A percentile compares a stretch with the other conserved stretches of the same genome.
These are phyloP conservation scores for Diaporthe sp. DNA, from an alignment of 2,329 filamentous ascomycete genomes.

Conservation along the genomic window DNA sequence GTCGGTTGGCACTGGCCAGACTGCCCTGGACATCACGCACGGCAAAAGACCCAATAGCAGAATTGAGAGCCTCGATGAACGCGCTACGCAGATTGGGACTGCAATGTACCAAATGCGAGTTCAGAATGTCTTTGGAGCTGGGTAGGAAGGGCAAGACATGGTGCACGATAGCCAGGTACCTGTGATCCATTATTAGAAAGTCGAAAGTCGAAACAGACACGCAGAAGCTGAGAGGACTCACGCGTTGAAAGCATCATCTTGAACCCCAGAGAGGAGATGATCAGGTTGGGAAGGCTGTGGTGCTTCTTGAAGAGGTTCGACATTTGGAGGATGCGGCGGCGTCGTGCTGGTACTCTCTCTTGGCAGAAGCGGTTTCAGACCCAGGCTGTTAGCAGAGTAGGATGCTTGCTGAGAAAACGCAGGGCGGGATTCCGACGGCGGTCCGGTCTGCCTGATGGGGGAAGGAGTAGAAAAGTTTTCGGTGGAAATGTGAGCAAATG, in stretches of 20 bases:
- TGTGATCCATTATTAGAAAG: slow-evolving; percentile 44
- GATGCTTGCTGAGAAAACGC: slow-evolving; percentile 55
- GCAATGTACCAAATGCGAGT: slow-evolving; percentile 68
- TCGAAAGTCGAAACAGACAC: too few species aligned
- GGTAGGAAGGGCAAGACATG: slow-evolving; percentile 76
- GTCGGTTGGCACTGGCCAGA: slow-evolving; percentile 57
- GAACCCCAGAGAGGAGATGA: slow-evolving; percentile 50
- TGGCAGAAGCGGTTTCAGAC: slow-evolving; percentile 58
- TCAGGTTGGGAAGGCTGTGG: slow-evolving; percentile 10
- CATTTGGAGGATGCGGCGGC: slow-evolving; percentile 15
- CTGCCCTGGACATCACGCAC: slow-evolving; percentile 52
- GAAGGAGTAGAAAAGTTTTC: slow-evolving; percentile 56
- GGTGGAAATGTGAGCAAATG: slow-evolving; percentile 61
- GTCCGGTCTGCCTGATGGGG: slow-evolving; percentile 57
- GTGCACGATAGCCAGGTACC: slow-evolving; percentile 75
- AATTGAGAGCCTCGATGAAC: slow-evolving; percentile 73
- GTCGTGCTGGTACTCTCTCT: slow-evolving; percentile 43
- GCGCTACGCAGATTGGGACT: slow-evolving; percentile 70
- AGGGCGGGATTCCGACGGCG: slow-evolving; percentile 62
- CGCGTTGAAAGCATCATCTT: slow-evolving; percentile 61
- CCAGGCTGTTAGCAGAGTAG: slow-evolving; percentile 58
- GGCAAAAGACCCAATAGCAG: slow-evolving; percentile 67
- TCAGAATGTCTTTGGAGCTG: slow-evolving; percentile 66
- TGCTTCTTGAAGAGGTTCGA: slow-evolving; percentile 27
- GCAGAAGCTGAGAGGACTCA: slow-evolving; percentile 45